Percentiles rank a stretch among this genome's conserved stretches.
Conservation (phyloP, 768 basidiomycete species). For the Tricholoma hemisulphureum region DNA sequence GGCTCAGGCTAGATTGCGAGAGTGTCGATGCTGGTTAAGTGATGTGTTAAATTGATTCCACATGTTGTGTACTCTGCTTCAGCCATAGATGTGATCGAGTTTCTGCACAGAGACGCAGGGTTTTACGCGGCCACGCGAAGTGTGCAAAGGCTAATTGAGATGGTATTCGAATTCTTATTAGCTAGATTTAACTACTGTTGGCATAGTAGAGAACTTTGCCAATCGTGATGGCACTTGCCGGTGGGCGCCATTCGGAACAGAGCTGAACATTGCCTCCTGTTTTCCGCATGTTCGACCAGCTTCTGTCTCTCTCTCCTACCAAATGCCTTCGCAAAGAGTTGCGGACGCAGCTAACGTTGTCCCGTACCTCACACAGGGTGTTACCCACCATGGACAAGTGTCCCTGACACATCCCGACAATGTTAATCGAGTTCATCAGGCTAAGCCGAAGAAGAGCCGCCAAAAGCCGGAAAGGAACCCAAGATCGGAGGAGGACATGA, state of each 20-base stretch:
- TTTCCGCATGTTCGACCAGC: constrained; percentile 39
- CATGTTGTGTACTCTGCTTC: too few species aligned
- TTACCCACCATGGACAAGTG: constrained; percentile 53
- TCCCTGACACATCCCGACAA: constrained; percentile 52
- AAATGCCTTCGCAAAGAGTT: constrained; percentile 45
- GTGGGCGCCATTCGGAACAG: background rate
- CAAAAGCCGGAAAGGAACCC: constrained; percentile 39
- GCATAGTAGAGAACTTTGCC: too few species aligned
- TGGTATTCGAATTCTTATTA: too few species aligned
- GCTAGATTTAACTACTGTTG: too few species aligned
- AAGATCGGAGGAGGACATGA: constrained; percentile 44
- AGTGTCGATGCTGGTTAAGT: background rate
- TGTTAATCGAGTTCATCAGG: constrained; percentile 45
- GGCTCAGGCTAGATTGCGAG: background rate
- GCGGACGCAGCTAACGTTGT: constrained; percentile 51
- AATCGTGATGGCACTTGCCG: too few species aligned
- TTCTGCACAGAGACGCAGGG: too few species aligned
- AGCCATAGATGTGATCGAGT: too few species aligned
- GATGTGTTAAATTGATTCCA: too few species aligned
- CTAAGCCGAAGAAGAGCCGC: constrained; percentile 42
- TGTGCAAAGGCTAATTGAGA: too few species aligned
- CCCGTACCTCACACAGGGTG: constrained; percentile 58
- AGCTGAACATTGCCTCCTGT: constrained; percentile 43
- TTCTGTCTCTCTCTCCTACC: constrained; percentile 36
- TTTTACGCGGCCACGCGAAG: too few species aligned